These are phyloP conservation scores for Stachybotrys chlorohalonatus DNA, from an alignment of 2,329 filamentous ascomycete genomes.

Conservation along the genomic window DNA sequence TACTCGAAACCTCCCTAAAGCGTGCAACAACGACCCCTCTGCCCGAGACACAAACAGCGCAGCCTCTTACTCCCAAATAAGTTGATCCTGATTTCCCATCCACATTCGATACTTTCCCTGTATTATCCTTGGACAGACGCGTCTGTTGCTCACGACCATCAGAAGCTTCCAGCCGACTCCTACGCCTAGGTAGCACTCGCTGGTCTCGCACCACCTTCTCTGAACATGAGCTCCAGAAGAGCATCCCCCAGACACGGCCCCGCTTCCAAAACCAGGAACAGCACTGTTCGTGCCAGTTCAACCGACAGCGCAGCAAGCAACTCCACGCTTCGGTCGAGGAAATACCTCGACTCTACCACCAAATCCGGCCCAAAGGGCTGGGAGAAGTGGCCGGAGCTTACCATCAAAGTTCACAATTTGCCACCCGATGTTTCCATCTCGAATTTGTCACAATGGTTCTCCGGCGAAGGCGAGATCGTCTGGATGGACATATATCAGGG, in stretches of 20 bases:
- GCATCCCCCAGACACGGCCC: background rate
- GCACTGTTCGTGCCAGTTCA: background rate
- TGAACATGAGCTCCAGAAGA: background rate
- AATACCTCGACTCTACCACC: background rate
- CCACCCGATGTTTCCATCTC: slow-evolving; percentile 25
- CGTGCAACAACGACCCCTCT: too few species aligned
- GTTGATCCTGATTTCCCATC: too few species aligned
- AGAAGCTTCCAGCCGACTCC: too few species aligned
- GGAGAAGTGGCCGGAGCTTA: slow-evolving; percentile 23
- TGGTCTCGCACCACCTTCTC: too few species aligned
- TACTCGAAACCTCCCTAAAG: too few species aligned
- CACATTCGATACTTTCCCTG: too few species aligned
- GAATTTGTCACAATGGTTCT: slow-evolving; percentile 44
- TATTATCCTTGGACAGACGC: too few species aligned
- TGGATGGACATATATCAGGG: slow-evolving; percentile 48
- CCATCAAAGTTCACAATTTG: slow-evolving; percentile 22
- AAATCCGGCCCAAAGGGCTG: slow-evolving; percentile 11
- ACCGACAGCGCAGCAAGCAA: background rate
- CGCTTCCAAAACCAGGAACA: background rate
- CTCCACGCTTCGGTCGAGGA: background rate
- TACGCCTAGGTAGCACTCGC: too few species aligned
- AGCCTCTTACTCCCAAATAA: too few species aligned
- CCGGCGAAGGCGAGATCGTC: slow-evolving; percentile 39
- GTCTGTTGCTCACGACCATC: too few species aligned
- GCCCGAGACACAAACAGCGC: too few species aligned